phyloP scores from a whole-genome alignment of 2,329 filamentous ascomycete species.

The Penicillium concentricum region DNA sequence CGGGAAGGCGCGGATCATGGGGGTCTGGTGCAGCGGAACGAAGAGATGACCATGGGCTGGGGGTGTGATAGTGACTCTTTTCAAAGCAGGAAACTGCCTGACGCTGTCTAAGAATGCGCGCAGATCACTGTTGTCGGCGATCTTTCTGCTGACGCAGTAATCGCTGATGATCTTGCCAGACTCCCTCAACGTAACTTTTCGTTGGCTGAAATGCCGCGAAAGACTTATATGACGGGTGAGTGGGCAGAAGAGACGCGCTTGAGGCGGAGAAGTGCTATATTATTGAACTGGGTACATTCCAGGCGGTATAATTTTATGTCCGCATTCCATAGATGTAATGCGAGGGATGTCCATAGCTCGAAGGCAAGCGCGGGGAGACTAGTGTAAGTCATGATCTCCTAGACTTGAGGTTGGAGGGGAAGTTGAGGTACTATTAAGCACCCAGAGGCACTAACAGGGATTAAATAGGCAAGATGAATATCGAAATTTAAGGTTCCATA shows the following conservation, averaged over 20 bases:
- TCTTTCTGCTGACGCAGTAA: constrained; percentile 36
- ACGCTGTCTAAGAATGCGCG: constrained; percentile 35
- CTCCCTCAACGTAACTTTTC: too few species aligned
- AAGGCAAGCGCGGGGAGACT: background rate
- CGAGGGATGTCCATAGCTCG: background rate
- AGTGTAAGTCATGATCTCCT: background rate
- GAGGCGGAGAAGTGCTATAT: constrained; percentile 26
- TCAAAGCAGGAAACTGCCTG: constrained; percentile 36
- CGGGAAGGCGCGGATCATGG: constrained; percentile 44
- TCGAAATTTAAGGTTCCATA: background rate
- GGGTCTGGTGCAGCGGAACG: constrained; percentile 42
- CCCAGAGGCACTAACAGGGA: background rate
- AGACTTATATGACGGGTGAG: too few species aligned
- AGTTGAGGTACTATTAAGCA: background rate
- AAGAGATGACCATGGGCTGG: constrained; percentile 39
- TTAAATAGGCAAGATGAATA: background rate
- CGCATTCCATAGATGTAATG: background rate
- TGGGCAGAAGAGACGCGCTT: constrained; percentile 42
- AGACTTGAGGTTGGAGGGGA: background rate
- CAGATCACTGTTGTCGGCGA: constrained; percentile 27
- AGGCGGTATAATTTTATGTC: background rate
- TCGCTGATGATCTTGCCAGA: constrained; percentile 40
- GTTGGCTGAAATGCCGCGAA: too few species aligned
- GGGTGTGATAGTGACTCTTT: constrained; percentile 41
- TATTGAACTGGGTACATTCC: background rate